Evolutionary conservation across 768 basidiomycete genomes (phyloP).

Genomic region (Auriscalpium vulgare): DNA sequence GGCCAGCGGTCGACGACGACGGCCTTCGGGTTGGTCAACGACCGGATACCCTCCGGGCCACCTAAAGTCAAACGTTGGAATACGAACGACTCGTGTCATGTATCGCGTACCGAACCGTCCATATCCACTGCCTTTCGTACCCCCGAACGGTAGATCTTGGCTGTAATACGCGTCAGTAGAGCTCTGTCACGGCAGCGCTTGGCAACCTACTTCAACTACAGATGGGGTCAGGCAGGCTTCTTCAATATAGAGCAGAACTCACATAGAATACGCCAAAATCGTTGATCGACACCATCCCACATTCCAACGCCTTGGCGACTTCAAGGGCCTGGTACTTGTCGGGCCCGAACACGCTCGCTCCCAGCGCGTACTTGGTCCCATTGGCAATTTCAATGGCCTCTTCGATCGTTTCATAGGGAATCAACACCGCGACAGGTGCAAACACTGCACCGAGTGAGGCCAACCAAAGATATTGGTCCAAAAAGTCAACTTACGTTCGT

Average conservation of each 20-base stretch:
- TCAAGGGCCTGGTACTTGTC: constrained; percentile 69
- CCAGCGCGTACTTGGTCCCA: constrained; percentile 80
- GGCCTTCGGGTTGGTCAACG: constrained; percentile 83
- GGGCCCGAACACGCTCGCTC: constrained; percentile 91
- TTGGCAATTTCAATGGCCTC: constrained; percentile 89
- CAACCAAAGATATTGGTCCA: neutral
- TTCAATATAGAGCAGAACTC: constrained; percentile 23
- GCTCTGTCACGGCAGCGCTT: no score
- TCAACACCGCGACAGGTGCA: constrained; percentile 83
- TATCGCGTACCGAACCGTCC: constrained; percentile 73
- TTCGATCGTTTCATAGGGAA: constrained; percentile 76
- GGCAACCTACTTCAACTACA: constrained; percentile 54
- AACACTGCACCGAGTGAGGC: constrained; percentile 50
- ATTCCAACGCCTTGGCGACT: constrained; percentile 76
- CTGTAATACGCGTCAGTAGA: constrained; percentile 21
- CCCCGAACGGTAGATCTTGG: constrained; percentile 95
- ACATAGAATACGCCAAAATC: constrained; percentile 90
- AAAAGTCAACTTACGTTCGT: constrained; percentile 56
- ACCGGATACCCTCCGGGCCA: constrained; percentile 87
- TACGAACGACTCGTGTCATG: neutral
- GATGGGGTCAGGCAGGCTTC: constrained; percentile 5
- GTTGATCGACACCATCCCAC: constrained; percentile 96
- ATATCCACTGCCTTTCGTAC: constrained; percentile 85
- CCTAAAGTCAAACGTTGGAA: constrained; percentile 34
- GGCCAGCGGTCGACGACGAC: constrained; percentile 85